Conservation (phyloP, 2,329 filamentous ascomycete genomes). For the Pyrenochaeta sp. region DNA sequence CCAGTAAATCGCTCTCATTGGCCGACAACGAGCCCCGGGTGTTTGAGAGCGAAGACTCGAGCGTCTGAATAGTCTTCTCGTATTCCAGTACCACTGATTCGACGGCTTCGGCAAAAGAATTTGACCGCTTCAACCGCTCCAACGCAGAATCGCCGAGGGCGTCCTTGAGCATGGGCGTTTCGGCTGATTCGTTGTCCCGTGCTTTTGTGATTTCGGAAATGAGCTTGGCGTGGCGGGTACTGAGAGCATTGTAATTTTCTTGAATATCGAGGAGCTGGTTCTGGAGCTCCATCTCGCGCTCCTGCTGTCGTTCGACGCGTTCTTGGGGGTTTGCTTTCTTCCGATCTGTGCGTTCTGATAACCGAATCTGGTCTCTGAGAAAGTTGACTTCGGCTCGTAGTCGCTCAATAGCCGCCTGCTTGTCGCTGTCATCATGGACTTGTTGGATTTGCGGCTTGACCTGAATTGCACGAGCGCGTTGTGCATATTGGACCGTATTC, state of each 20-base stretch:
- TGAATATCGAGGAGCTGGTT: constrained; percentile 92
- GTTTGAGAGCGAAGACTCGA: constrained; percentile 90
- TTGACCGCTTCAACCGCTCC: constrained; percentile 90
- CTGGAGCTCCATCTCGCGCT: constrained; percentile 88
- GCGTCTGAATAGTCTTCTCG: constrained; percentile 94
- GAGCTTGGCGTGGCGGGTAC: constrained; percentile 91
- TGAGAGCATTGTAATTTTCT: constrained; percentile 92
- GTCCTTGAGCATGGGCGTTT: constrained; percentile 68
- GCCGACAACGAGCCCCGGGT: constrained; percentile 83
- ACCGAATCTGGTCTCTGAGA: constrained; percentile 90
- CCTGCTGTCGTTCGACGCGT: constrained; percentile 78
- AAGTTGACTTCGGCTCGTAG: constrained; percentile 94
- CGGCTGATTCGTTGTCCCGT: constrained; percentile 68
- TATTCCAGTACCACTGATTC: constrained; percentile 97
- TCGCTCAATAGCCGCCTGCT: constrained; percentile 90
- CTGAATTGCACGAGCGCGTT: constrained; percentile 94
- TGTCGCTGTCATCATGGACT: constrained; percentile 86
- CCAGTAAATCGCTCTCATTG: constrained; percentile 85
- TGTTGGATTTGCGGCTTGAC: constrained; percentile 97
- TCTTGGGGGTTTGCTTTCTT: constrained; percentile 69
- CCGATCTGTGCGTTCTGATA: constrained; percentile 73
- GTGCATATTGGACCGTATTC: constrained; percentile 95
- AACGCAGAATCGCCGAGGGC: constrained; percentile 79
- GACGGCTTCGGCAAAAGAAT: constrained; percentile 93
- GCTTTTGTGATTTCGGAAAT: constrained; percentile 93